phyloP scores from a whole-genome alignment of 2,329 filamentous ascomycete genomes.

The Ceratocystis ficicola region DNA sequence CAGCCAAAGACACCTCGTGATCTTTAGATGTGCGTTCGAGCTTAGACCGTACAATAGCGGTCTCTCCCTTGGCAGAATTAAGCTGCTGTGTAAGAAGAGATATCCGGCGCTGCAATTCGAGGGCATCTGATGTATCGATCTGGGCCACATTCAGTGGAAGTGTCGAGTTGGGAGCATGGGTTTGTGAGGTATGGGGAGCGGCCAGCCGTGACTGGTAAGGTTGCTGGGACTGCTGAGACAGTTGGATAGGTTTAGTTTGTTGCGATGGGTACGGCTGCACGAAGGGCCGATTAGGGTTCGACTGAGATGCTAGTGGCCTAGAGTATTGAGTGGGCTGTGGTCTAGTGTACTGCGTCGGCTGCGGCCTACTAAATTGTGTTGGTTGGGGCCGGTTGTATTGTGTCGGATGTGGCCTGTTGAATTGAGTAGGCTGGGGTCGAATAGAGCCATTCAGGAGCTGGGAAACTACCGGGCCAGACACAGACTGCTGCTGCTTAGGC shows the following conservation, averaged over 20 bases:
- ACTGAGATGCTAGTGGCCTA: background rate
- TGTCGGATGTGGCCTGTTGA: slow-evolving; percentile 30
- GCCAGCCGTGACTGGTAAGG: background rate
- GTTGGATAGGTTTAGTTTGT: background rate
- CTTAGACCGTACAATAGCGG: slow-evolving; percentile 61
- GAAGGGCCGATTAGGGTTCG: slow-evolving; percentile 12
- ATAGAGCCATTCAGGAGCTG: slow-evolving; percentile 10
- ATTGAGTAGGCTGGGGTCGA: slow-evolving; percentile 26
- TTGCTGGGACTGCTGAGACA: slow-evolving; percentile 3
- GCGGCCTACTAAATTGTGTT: slow-evolving; percentile 13
- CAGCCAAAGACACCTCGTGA: slow-evolving; percentile 49
- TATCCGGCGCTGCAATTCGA: background rate
- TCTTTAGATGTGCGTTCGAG: slow-evolving; percentile 49
- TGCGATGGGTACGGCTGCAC: slow-evolving; percentile 9
- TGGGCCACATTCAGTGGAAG: background rate
- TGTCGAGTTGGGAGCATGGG: background rate
- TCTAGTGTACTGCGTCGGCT: background rate
- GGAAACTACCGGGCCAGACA: slow-evolving; percentile 5
- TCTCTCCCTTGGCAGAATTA: slow-evolving; percentile 55
- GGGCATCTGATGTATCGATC: background rate
- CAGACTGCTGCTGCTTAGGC: slow-evolving; percentile 21
- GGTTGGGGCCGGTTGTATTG: slow-evolving; percentile 32
- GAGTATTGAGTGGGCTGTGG: background rate
- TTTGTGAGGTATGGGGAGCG: background rate
- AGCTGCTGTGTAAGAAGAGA: slow-evolving; percentile 33